These are phyloP conservation scores for Penicillium fuscoglaucum DNA, from an alignment of 2,329 filamentous ascomycete genomes.

Conservation along the genomic window DNA sequence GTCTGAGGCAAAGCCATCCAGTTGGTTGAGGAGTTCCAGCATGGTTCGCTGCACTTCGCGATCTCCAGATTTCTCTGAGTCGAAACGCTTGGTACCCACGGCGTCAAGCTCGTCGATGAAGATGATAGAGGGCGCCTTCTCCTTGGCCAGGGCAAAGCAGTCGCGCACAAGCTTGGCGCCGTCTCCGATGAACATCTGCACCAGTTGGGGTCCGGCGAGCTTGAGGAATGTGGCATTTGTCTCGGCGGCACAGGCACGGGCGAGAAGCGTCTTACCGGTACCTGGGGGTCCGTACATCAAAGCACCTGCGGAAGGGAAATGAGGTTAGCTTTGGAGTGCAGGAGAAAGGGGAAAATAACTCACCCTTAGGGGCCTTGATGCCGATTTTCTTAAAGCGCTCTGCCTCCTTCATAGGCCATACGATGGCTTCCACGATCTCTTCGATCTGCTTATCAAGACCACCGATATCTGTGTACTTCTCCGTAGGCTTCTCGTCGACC, in stretches of 20 bases:
- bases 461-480: constrained; percentile 98
- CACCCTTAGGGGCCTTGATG: constrained; percentile 99
- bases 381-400: constrained; percentile 99
- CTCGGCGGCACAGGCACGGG: constrained; percentile 93
- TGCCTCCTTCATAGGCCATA: constrained; percentile 99
- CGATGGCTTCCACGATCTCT: constrained; percentile 95
- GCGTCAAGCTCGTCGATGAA: constrained; percentile 99
- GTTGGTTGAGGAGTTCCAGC: constrained; percentile 97
- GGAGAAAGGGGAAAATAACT: constrained; percentile 22
- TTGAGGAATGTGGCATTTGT: constrained; percentile 99
- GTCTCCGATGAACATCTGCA: constrained; percentile 99
- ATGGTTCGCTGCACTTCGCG: constrained; percentile 98
- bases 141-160: constrained; percentile 95
- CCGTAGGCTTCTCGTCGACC: constrained; percentile 98
- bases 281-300: constrained; percentile 82
- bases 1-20: constrained; percentile 95
- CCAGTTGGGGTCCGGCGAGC: constrained; percentile 92
- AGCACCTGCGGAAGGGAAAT: constrained; percentile 62
- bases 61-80: constrained; percentile 96
- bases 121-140: constrained; percentile 98
- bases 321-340: constrained; percentile 11
- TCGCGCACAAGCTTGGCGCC: constrained; percentile 97
- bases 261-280: constrained; percentile 61
- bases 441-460: constrained; percentile 98
- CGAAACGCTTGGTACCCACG: constrained; percentile 98